A percentile compares a stretch with the other conserved stretches of the same genome.
Evolutionary conservation across 164 flowering plant genomes (phyloP).

Genomic region (Vitis rupestris): DNA sequence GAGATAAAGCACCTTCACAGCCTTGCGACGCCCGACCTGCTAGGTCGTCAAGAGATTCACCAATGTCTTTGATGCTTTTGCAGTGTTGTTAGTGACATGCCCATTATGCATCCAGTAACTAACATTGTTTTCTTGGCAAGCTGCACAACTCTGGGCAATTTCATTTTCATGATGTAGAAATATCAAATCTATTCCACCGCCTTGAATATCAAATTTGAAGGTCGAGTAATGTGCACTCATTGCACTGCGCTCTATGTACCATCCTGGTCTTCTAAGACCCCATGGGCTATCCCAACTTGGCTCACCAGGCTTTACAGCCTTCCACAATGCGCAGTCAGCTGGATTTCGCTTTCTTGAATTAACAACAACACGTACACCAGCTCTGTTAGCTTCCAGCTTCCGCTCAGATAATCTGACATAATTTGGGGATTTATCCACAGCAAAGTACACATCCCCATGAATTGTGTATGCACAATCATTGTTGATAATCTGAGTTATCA

Average conservation of each 20-base stretch:
- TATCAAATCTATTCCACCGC: conserved; percentile 89
- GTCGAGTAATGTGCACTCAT: conserved; percentile 87
- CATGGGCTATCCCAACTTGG: conserved; percentile 94
- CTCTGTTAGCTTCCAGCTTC: conserved; percentile 72
- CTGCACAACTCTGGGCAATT: conserved; percentile 88
- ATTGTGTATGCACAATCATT: conserved; percentile 70
- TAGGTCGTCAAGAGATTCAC: conserved; percentile 91
- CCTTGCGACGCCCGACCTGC: conserved; percentile 61
- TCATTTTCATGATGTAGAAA: conserved; percentile 99
- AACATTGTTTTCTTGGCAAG: conserved; percentile 65
- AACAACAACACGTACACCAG: conserved; percentile 83
- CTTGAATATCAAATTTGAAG: conserved; percentile 83
- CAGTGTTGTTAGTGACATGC: conserved; percentile 75
- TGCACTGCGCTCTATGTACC: conserved; percentile 99
- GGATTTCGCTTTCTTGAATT: conserved; percentile 78
- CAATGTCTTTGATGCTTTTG: conserved; percentile 89
- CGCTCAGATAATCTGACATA: conserved; percentile 83
- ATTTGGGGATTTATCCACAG: conserved; percentile 67
- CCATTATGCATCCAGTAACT: conserved; percentile 94
- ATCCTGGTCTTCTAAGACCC: conserved; percentile 98
- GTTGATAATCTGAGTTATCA: conserved; percentile 74
- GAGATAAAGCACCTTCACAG: conserved; percentile 54
- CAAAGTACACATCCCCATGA: conserved; percentile 88
- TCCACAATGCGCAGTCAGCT: conserved; percentile 95
- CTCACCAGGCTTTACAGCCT: conserved; percentile 93